phyloP scores from a whole-genome alignment of 2,329 filamentous ascomycete species.

The Claviceps arundinis region DNA sequence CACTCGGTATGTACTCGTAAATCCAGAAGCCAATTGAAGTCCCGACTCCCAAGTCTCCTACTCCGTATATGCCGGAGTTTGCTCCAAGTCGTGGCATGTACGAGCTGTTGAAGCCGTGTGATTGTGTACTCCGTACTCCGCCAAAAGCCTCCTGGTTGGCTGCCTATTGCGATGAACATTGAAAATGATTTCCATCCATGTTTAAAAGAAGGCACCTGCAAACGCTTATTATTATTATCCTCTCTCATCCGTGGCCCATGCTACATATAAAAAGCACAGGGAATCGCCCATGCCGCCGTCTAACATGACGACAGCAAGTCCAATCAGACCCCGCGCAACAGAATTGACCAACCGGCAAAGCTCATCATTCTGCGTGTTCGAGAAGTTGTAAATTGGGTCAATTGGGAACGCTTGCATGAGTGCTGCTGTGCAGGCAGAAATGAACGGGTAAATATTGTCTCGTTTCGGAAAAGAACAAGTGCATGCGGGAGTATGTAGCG shows the following conservation, averaged over 20 bases:
- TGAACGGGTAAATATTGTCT: not conserved
- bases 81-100: not conserved
- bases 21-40: not conserved
- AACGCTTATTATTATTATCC: not conserved
- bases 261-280: constrained; percentile 13
- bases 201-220: not conserved
- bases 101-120: not conserved
- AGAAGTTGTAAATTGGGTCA: not conserved
- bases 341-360: constrained; percentile 3
- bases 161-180: not conserved
- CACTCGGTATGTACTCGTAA: too few species aligned
- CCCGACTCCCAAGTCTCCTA: not conserved
- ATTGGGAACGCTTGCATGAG: not conserved
- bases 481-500: not conserved
- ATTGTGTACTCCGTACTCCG: too few species aligned
- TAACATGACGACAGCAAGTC: constrained; percentile 7
- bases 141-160: not conserved
- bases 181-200: not conserved
- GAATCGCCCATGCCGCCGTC: constrained; percentile 16
- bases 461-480: not conserved
- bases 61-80: not conserved
- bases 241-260: not conserved
- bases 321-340: constrained; percentile 16
- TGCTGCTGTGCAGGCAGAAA: not conserved
- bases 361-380: not conserved